Evolutionary conservation across 1,284 basidiomycete species (phyloP), one percentile per base, ranked within the genome.

Genomic region (Peniophora sp.): DNA sequence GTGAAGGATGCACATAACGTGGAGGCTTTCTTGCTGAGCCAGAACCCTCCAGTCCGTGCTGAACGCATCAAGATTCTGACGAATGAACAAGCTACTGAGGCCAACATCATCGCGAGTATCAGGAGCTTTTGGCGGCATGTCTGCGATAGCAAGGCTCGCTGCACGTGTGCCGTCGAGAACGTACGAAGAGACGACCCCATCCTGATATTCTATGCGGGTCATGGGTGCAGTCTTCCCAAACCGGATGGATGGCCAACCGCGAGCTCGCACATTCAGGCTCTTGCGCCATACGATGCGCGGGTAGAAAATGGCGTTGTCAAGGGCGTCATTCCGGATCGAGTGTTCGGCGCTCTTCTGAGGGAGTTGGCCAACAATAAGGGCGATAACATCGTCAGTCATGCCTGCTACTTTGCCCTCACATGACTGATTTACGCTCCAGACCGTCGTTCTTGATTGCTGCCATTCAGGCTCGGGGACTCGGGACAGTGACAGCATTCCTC

Each of bases 371-470:
- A 24, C 18, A 37, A 51, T 24, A 66, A 65, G 48, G 68, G 69
- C 8, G 58, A 67, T 43, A 69, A 69, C 48, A 67, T 70, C 35
- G 67, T 68, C 46, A 47, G 68, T 58, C 37, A 15, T 41, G 8
- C 43, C 27, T n/a, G n/a, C 41, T 45, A 22, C 48, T n/a, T n/a
- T n/a, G n/a, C 36, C 17, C 45, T 8, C 18, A n/a, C 18, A 41
- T 8, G 18, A 49, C 3, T 37, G 14, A 37, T 41, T 34, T 44
- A 47, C 50, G 43, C 17, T 3, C n/a, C 35, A 69, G 68, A 70
- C 68, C 10, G 55, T 70, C 14, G 68, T 72, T 35, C 55, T 72
- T n/a, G 69, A 71, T 53, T 69, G 67, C 45, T 70, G 70, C 52
- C 61, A 62, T 52, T 68, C 69, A 10, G 68, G 43, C 10, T 45